Conservation (phyloP, 805 yeast species). For the Starmerella sp. region DNA sequence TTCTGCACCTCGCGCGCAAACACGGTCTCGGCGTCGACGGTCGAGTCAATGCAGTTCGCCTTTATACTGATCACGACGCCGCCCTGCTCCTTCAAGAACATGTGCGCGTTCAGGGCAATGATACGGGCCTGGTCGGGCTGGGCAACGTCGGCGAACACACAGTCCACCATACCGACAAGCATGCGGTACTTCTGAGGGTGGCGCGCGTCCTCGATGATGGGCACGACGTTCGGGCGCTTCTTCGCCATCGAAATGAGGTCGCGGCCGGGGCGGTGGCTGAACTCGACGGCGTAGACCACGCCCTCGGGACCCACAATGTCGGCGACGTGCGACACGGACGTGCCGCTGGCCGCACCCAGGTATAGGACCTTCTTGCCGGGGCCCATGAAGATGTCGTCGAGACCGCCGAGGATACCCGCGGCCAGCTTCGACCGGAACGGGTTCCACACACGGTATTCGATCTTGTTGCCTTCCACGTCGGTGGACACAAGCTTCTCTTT, state of each 20-base stretch:
- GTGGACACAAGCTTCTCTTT: conserved; percentile 94
- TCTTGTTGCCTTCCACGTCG: conserved; percentile 86
- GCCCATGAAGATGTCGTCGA: conserved; percentile 91
- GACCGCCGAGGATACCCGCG: conserved; percentile 99
- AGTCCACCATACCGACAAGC: conserved; percentile 98
- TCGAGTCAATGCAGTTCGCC: conserved; percentile 99
- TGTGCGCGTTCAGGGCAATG: conserved; percentile 93
- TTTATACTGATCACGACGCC: conserved; percentile 97
- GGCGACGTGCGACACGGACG: conserved; percentile 95
- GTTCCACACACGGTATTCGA: conserved; percentile 99
- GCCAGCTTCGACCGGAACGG: conserved; percentile 99
- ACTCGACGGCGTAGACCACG: conserved; percentile 96
- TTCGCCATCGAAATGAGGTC: conserved; percentile 98
- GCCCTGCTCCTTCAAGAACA: conserved; percentile 97
- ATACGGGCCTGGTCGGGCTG: conserved; percentile 99
- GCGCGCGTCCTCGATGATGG: conserved; percentile 99
- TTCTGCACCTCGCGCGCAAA: conserved; percentile 99
- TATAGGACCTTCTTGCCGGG: conserved; percentile 97
- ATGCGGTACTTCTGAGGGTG: conserved; percentile 99
- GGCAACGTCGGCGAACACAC: conserved; percentile 98
- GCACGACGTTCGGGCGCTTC: conserved; percentile 98
- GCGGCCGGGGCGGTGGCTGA: conserved; percentile 99
- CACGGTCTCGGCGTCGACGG: conserved; percentile 98
- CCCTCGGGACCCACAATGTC: conserved; percentile 99
- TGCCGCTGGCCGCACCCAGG: conserved; percentile 99